Evolutionary conservation across 495 filamentous ascomycete genomes (phyloP).

Genomic region (Ramalina intermedia): DNA sequence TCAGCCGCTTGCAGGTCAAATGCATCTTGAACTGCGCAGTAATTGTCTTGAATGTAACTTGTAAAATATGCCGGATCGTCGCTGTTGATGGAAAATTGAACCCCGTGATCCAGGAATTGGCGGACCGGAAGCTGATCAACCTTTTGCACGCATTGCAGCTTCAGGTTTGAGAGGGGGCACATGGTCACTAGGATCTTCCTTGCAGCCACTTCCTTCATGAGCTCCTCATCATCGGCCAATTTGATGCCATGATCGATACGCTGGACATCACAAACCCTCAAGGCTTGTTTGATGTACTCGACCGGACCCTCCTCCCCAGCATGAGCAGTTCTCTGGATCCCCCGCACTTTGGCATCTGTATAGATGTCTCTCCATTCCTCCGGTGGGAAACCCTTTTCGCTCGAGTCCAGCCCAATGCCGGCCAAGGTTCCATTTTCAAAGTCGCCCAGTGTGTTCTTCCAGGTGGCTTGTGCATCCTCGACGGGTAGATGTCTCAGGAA

Average conservation of each 20-base stretch:
- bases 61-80: conserved; percentile 78
- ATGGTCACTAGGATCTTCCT: conserved; percentile 47
- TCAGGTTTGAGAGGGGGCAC: conserved; percentile 62
- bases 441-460: conserved; percentile 34
- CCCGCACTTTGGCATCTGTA: conserved; percentile 29
- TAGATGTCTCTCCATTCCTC: conserved; percentile 48
- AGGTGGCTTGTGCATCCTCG: conserved; percentile 32
- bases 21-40: conserved; percentile 60
- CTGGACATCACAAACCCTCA: conserved; percentile 39
- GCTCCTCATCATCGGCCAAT: conserved; percentile 41
- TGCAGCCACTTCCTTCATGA: conserved; percentile 43
- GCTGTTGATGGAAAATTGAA: conserved; percentile 56
- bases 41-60: conserved; percentile 61
- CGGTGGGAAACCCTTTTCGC: conserved; percentile 50
- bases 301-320: conserved; percentile 65
- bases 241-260: conserved; percentile 65
- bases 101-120: conserved; percentile 47
- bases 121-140: conserved; percentile 49
- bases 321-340: conserved; percentile 51
- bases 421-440: conserved; percentile 38
- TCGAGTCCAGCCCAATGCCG: conserved; percentile 54
- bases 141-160: conserved; percentile 40
- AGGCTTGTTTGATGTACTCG: conserved; percentile 46
- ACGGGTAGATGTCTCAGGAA: conserved; percentile 56
- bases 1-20: conserved; percentile 45